Evolutionary conservation across 1,139 yeast genomes (phyloP), one percentile per base, ranked within the genome.

Genomic region (Candida sp.): DNA sequence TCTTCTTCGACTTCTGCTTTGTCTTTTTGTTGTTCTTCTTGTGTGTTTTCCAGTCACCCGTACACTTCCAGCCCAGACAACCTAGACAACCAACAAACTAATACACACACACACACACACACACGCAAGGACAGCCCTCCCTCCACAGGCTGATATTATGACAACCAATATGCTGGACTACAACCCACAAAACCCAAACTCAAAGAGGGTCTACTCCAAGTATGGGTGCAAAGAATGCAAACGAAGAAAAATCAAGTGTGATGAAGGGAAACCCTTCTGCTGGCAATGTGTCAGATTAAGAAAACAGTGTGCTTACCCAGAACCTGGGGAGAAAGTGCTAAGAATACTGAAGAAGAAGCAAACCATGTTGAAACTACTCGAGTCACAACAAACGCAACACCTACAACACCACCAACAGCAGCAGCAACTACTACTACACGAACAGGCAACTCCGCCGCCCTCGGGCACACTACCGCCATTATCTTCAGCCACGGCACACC

Each of bases 231-330:
- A 71, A 44, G 79, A 74, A 55, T 74, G 79, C 52, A 74, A 74
- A 51, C 60, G 79, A 48, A 61, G 79, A 17, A 74, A 74, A 51
- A 72, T 73, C 48, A 73, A 73, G 62, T 85, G 90, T 62, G 88
- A 84, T 61, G 90, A 85, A 59, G 73, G 72, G 1, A 81, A 82
- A 54, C 88, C 88, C 1, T 65, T 63, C 42, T 85, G 90, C 59
- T 72, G 81, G 77, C 77, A 72, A 54, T 74, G 79, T 55, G 57
- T 65, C 4, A 54, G 78, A 41, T 60, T 74, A 30, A 63, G 62
- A 43, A 74, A 74, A 50, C 59, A 51, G 1, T 74, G 79, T 53
- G 60, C 63, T 7, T 74, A 74, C 53, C 75, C 79, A 46, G 59
- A 55, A 42, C 55, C 60, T 35, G 73, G 78, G 1, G 75, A 70